phyloP scores from a whole-genome alignment of 1,284 basidiomycete species.

The Trametes versicolor region DNA sequence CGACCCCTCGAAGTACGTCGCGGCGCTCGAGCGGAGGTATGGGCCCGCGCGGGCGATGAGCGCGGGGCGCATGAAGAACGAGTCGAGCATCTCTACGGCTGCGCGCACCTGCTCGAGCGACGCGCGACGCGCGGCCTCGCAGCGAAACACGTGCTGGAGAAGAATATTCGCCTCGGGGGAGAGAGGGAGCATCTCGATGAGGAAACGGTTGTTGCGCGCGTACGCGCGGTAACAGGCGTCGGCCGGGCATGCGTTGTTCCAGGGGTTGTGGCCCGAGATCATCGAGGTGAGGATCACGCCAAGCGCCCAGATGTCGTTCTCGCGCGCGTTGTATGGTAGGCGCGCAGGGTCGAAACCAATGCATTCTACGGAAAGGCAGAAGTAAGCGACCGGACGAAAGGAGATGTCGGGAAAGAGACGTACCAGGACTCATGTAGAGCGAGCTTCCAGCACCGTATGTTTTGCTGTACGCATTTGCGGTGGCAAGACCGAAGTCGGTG shows the following conservation, averaged over 20 bases:
- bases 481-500: slow-evolving; percentile 78
- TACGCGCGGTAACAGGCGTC: slow-evolving; percentile 76
- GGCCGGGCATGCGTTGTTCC: slow-evolving; percentile 78
- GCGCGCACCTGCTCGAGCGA: slow-evolving; percentile 67
- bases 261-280: slow-evolving; percentile 91
- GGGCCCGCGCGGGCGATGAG: slow-evolving; percentile 29
- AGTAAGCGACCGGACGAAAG: neutral
- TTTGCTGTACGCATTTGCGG: slow-evolving; percentile 54
- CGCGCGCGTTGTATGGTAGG: slow-evolving; percentile 35
- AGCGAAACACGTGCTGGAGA: slow-evolving; percentile 67
- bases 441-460: slow-evolving; percentile 63
- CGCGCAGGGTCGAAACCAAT: slow-evolving; percentile 30
- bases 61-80: slow-evolving; percentile 41
- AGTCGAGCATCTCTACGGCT: slow-evolving; percentile 31
- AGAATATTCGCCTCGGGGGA: slow-evolving; percentile 65
- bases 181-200: slow-evolving; percentile 81
- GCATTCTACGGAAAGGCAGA: slow-evolving; percentile 36
- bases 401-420: neutral
- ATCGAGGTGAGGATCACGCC: slow-evolving; percentile 65
- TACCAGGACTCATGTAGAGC: slow-evolving; percentile 69
- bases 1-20: slow-evolving; percentile 30
- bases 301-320: slow-evolving; percentile 45
- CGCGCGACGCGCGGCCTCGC: slow-evolving; percentile 60
- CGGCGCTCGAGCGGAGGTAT: slow-evolving; percentile 35
- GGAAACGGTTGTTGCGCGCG: slow-evolving; percentile 65